These are phyloP conservation scores for Verticillium dahliae DNA, from an alignment of 2,329 filamentous ascomycete species.

Conservation along the genomic window DNA sequence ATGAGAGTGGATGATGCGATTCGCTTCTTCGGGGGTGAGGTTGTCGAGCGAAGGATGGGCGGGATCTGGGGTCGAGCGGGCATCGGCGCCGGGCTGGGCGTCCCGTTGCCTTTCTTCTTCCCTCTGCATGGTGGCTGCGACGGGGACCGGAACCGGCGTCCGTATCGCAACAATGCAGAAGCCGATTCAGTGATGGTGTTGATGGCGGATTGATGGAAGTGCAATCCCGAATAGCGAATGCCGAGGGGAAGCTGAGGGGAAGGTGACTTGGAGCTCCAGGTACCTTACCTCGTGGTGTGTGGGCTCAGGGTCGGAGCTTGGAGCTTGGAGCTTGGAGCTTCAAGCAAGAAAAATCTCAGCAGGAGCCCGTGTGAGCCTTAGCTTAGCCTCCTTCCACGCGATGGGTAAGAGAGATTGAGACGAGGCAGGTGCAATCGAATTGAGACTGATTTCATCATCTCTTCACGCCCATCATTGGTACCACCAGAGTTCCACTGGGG, in stretches of 20 bases:
- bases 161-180: background rate
- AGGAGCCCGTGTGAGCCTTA: background rate
- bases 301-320: background rate
- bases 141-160: background rate
- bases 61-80: background rate
- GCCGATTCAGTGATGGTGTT: background rate
- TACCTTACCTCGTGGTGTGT: background rate
- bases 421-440: background rate
- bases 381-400: background rate
- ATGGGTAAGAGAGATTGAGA: background rate
- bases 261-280: no score
- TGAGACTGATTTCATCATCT: background rate
- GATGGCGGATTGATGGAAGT: background rate
- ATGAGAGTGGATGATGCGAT: slow-evolving; percentile 62
- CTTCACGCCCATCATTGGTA: background rate
- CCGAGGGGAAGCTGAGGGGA: background rate
- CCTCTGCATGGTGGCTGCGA: background rate
- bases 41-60: slow-evolving; percentile 45
- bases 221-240: background rate
- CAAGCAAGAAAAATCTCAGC: background rate
- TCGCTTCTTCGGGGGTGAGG: slow-evolving; percentile 59
- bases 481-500: background rate
- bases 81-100: background rate
- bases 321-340: background rate
- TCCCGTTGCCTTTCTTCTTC: background rate